These are phyloP conservation scores for Volvariella surrecta DNA, from an alignment of 1,284 basidiomycete genomes.

Conservation along the genomic window DNA sequence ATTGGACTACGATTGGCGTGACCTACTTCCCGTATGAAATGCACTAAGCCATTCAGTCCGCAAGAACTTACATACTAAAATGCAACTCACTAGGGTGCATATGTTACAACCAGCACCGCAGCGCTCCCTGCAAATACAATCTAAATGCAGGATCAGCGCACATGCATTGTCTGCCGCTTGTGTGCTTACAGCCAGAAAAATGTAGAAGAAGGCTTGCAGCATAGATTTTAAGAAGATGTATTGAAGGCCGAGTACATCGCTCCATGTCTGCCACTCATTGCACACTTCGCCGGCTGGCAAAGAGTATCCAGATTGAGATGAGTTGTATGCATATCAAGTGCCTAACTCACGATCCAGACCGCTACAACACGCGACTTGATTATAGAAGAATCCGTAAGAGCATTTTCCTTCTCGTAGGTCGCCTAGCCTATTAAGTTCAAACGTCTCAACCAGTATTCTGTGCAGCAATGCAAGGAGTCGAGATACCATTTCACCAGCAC, in stretches of 20 bases:
- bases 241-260: conserved; percentile 42
- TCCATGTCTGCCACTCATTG: conserved; percentile 64
- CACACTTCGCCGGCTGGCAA: conserved; percentile 61
- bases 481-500: conserved; percentile 66
- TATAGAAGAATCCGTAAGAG: conserved; percentile 65
- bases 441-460: not conserved
- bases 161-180: conserved; percentile 1
- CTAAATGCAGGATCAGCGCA: conserved; percentile 23
- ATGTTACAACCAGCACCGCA: conserved; percentile 54
- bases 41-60: conserved; percentile 32
- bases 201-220: conserved; percentile 56
- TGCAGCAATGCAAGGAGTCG: conserved; percentile 1
- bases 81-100: conserved; percentile 57
- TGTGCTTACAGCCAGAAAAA: conserved; percentile 47
- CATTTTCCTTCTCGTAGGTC: conserved; percentile 68
- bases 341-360: conserved; percentile 57
- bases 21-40: conserved; percentile 73
- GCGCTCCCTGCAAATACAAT: conserved; percentile 55
- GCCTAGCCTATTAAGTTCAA: conserved; percentile 39
- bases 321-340: conserved; percentile 2
- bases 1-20: conserved; percentile 1
- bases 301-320: conserved; percentile 6
- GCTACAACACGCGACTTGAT: conserved; percentile 64
- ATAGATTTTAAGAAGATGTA: conserved; percentile 52
- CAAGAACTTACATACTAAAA: not conserved